Percentiles rank a stretch among this genome's conserved stretches.
phyloP scores from a whole-genome alignment of 2,329 filamentous ascomycete genomes.

The Coniochaeta hoffmannii region DNA sequence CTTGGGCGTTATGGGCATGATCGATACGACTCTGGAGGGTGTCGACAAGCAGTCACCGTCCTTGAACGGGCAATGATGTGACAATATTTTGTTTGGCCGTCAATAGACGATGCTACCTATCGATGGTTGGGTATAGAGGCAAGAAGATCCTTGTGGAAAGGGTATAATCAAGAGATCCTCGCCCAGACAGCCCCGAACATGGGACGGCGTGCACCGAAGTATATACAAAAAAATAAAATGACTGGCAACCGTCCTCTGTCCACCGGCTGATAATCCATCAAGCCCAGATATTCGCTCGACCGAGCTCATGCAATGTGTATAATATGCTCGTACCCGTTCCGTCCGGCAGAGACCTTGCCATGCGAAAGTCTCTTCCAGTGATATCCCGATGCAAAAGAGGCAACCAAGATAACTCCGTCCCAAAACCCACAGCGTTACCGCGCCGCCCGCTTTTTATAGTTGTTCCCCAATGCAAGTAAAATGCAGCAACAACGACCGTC shows the following conservation, averaged over 20 bases:
- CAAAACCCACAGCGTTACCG: slow-evolving; percentile 1
- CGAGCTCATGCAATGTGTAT: not conserved
- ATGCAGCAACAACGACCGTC: not conserved
- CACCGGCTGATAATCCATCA: not conserved
- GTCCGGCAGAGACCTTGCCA: not conserved
- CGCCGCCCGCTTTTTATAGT: not conserved
- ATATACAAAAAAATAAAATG: not conserved
- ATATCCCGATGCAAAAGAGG: not conserved
- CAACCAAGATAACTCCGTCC: slow-evolving; percentile 3
- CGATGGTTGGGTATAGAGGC: not conserved
- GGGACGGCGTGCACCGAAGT: not conserved
- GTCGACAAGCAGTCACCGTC: too few species aligned
- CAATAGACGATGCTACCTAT: not conserved
- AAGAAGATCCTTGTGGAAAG: not conserved
- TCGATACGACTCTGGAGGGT: too few species aligned
- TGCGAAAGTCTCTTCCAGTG: slow-evolving; percentile 1
- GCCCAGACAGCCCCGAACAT: not conserved
- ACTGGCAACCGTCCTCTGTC: not conserved
- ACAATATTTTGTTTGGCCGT: not conserved
- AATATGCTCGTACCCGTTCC: not conserved
- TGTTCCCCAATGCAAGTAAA: slow-evolving; percentile 2
- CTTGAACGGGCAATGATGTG: too few species aligned
- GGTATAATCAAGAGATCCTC: slow-evolving; percentile 2
- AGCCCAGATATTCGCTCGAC: not conserved
- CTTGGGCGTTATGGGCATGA: too few species aligned